Conservation (phyloP, 306 rosid genomes). For the Rubus idaeus region DNA sequence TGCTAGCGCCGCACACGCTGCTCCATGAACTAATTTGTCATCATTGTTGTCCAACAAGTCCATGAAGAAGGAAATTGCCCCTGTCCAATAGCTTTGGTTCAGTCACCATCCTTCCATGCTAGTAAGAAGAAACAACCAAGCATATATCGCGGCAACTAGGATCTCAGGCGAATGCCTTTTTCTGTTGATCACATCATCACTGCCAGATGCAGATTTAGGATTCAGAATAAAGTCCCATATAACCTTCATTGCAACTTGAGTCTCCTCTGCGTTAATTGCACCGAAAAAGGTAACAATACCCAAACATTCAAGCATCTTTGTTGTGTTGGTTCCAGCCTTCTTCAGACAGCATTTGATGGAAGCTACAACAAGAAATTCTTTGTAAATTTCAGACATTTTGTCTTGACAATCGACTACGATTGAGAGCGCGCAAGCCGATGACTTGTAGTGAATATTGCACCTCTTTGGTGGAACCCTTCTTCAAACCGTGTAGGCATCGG, state of each 20-base stretch:
- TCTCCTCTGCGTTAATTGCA: neutral
- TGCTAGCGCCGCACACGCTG: neutral
- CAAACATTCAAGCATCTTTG: neutral
- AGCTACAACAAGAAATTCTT: neutral
- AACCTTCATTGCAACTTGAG: neutral
- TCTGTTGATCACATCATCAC: neutral
- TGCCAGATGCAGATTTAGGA: neutral
- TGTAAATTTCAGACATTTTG: neutral
- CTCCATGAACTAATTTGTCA: neutral
- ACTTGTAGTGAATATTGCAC: neutral
- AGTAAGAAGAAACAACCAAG: neutral
- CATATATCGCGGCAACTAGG: neutral
- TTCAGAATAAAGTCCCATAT: neutral
- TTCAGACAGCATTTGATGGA: neutral
- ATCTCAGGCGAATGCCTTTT: neutral
- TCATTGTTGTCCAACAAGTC: neutral
- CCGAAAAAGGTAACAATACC: neutral
- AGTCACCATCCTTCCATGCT: neutral
- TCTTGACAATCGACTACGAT: neutral
- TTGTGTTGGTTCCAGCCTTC: neutral
- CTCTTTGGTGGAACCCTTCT: slow-evolving; percentile 2
- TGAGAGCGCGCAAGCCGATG: neutral
- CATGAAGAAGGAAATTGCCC: neutral
- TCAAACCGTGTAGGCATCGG: neutral
- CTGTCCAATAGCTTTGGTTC: neutral